Percentiles rank a stretch among this genome's conserved stretches.
Conservation (phyloP, 257 asterid species). For the Dorcoceras hygrometricum region DNA sequence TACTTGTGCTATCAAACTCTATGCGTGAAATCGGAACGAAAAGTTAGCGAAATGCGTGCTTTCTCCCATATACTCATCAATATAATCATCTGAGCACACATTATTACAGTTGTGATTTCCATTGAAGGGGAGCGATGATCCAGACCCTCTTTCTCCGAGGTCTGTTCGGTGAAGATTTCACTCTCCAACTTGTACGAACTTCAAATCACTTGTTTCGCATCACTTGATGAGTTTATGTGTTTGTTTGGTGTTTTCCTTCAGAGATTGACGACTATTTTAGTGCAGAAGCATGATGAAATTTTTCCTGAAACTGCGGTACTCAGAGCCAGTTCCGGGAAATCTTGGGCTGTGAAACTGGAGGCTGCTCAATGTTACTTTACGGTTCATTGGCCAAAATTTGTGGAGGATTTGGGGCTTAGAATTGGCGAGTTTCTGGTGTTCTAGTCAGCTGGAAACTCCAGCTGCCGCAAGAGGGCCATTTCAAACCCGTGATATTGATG, state of each 20-base stretch:
- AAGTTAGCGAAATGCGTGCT: too few species aligned
- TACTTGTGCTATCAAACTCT: too few species aligned
- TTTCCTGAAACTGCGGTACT: slow-evolving; percentile 22
- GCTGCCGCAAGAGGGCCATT: too few species aligned
- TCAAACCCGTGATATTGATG: too few species aligned
- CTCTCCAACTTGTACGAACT: slow-evolving; percentile 19
- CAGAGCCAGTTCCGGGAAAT: slow-evolving; percentile 16
- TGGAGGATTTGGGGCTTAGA: slow-evolving; percentile 20
- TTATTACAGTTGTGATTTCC: too few species aligned
- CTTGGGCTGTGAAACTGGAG: slow-evolving; percentile 30
- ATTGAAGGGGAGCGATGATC: not conserved
- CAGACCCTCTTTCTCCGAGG: slow-evolving; percentile 20
- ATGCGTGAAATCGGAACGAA: too few species aligned
- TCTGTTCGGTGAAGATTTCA: slow-evolving; percentile 7
- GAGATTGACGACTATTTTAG: slow-evolving; percentile 28
- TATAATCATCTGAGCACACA: too few species aligned
- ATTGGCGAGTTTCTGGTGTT: slow-evolving; percentile 30
- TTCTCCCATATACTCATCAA: too few species aligned
- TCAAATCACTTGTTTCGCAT: too few species aligned
- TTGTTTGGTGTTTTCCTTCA: not conserved
- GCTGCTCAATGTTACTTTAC: slow-evolving; percentile 21
- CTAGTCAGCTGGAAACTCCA: not conserved
- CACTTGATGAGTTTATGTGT: not conserved
- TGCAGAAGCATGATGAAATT: not conserved
- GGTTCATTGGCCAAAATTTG: slow-evolving; percentile 32